Conservation (phyloP, 768 basidiomycete species). For the Pisolithus sp. region DNA sequence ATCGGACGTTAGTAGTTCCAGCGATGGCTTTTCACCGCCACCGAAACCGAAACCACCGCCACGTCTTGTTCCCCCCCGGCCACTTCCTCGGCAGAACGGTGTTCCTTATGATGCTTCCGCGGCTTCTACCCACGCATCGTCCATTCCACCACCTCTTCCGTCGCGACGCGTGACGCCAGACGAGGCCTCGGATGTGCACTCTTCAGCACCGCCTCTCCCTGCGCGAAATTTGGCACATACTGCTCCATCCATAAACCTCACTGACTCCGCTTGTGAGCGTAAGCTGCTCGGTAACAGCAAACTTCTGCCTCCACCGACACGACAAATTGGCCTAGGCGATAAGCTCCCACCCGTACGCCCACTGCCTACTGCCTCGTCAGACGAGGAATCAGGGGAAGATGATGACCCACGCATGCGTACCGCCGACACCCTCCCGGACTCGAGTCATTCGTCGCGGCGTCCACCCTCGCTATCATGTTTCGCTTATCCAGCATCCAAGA, state of each 20-base stretch:
- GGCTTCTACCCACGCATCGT: constrained; percentile 12
- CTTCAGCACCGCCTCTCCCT: constrained; percentile 29
- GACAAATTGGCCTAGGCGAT: constrained; percentile 62
- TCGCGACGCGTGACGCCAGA: constrained; percentile 21
- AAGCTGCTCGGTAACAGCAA: constrained; percentile 25
- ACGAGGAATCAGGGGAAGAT: constrained; percentile 56
- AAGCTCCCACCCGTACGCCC: constrained; percentile 61
- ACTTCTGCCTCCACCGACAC: constrained; percentile 70
- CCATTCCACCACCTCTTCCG: constrained; percentile 36
- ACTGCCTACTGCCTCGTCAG: constrained; percentile 35
- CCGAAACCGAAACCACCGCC: constrained; percentile 18
- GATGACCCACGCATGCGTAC: constrained; percentile 45
- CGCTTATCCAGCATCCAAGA: constrained; percentile 38
- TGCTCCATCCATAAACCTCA: not conserved
- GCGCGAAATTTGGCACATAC: constrained; percentile 21
- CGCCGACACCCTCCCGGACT: constrained; percentile 58
- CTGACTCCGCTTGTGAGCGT: constrained; percentile 18
- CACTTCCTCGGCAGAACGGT: constrained; percentile 12
- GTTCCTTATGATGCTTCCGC: not conserved
- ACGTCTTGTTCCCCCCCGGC: constrained; percentile 18
- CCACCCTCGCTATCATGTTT: constrained; percentile 31
- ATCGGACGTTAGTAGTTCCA: constrained; percentile 19
- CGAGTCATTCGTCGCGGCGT: constrained; percentile 58
- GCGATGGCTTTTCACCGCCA: constrained; percentile 10
- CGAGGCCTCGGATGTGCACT: constrained; percentile 3